Conservation (phyloP, 352 stramenopile genomes). For the Saprolegnia parasitica region DNA sequence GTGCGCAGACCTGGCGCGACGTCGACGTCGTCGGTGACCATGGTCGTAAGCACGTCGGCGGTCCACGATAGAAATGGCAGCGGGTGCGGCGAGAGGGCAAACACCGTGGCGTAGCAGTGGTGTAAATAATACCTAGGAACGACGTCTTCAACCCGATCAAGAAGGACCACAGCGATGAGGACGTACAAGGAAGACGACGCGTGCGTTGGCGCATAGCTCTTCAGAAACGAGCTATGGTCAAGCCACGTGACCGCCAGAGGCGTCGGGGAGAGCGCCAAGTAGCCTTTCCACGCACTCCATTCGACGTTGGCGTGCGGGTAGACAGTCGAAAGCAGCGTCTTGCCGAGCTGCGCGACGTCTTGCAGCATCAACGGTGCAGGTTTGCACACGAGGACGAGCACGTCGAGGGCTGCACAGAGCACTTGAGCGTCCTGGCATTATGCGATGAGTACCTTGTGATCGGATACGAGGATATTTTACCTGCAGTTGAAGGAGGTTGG, state of each 20-base stretch:
- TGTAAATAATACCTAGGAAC: slow-evolving; percentile 19
- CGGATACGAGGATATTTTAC: too few relatives aligned
- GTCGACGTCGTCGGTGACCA: slow-evolving; percentile 9
- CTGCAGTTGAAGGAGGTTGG: not conserved
- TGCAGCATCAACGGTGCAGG: not conserved
- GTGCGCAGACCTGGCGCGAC: not conserved
- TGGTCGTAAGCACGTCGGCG: not conserved
- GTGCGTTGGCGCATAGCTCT: not conserved
- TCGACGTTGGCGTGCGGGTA: slow-evolving; percentile 4
- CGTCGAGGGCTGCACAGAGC: not conserved
- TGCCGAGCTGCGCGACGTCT: not conserved
- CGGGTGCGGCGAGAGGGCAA: slow-evolving; percentile 8
- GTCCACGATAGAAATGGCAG: not conserved
- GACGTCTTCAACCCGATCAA: not conserved
- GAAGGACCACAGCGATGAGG: not conserved
- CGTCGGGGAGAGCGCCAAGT: not conserved
- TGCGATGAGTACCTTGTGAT: not conserved
- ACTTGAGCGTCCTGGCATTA: slow-evolving; percentile 7
- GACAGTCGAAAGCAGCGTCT: not conserved
- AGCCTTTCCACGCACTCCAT: not conserved
- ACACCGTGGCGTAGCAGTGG: slow-evolving; percentile 18
- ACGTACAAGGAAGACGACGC: not conserved
- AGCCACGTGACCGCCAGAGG: not conserved
- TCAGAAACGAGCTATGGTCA: not conserved
- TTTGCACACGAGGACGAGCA: not conserved